These are phyloP conservation scores for Trichoderma sp. DNA, from an alignment of 2,329 filamentous ascomycete genomes.

Conservation along the genomic window DNA sequence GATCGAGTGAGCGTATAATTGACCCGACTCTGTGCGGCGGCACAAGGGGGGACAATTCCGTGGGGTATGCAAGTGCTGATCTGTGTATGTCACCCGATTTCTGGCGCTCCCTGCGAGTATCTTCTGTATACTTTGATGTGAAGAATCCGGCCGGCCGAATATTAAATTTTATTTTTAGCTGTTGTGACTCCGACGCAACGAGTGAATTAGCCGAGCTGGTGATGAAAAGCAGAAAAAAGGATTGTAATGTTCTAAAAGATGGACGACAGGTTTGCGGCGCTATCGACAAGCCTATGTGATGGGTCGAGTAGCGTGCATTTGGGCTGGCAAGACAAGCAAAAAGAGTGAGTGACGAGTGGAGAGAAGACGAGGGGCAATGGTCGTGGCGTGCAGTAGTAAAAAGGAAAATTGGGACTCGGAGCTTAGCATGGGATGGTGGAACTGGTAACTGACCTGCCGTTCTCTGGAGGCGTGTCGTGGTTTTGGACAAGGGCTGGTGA, in stretches of 20 bases:
- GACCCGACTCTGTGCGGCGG: neutral
- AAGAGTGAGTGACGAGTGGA: constrained; percentile 26
- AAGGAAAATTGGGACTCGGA: constrained; percentile 28
- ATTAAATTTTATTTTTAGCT: constrained; percentile 20
- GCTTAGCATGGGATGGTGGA: constrained; percentile 23
- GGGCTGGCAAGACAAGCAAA: constrained; percentile 22
- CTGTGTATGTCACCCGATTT: constrained; percentile 26
- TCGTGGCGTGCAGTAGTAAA: constrained; percentile 30
- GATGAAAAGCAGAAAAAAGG: constrained; percentile 24
- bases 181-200: constrained; percentile 16
- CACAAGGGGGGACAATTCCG: constrained; percentile 18
- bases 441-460: constrained; percentile 26
- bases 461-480: constrained; percentile 25
- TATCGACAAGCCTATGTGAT: constrained; percentile 31
- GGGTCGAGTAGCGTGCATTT: constrained; percentile 29
- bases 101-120: constrained; percentile 18
- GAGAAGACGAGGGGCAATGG: constrained; percentile 25
- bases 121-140: constrained; percentile 3
- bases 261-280: constrained; percentile 25
- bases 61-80: constrained; percentile 28
- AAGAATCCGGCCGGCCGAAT: constrained; percentile 30
- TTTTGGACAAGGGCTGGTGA: constrained; percentile 26
- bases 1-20: constrained; percentile 11
- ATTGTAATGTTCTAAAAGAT: constrained; percentile 15
- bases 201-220: constrained; percentile 22